Conservation (phyloP, 2,329 filamentous ascomycete genomes). For the Verticillium nonalfalfae region DNA sequence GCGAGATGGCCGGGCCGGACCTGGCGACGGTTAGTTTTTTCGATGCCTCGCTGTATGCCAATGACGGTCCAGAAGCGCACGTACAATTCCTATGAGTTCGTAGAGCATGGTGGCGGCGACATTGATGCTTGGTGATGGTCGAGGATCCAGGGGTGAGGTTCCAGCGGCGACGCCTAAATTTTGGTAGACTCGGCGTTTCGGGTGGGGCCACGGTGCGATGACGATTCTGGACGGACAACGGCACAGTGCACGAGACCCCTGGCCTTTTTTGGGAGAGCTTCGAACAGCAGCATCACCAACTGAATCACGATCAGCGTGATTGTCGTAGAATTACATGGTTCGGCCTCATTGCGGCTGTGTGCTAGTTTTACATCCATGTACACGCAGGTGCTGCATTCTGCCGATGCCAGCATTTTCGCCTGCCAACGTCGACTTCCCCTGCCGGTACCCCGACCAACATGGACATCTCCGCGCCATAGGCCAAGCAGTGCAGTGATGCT, state of each 20-base stretch:
- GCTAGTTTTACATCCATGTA: background rate
- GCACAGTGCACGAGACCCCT: background rate
- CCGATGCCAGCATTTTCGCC: background rate
- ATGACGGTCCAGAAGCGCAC: conserved; percentile 22
- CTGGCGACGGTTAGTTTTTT: conserved; percentile 37
- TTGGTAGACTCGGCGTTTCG: background rate
- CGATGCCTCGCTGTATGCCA: no score
- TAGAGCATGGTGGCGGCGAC: conserved; percentile 70
- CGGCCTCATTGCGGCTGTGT: background rate
- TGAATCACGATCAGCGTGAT: background rate
- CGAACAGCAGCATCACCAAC: background rate
- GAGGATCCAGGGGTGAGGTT: background rate
- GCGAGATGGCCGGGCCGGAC: conserved; percentile 83
- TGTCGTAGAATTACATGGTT: background rate
- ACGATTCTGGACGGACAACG: background rate
- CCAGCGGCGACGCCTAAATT: background rate
- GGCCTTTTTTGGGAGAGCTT: no score
- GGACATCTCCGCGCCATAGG: no score
- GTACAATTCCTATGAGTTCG: conserved; percentile 91
- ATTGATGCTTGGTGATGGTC: conserved; percentile 14
- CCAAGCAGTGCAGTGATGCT: no score
- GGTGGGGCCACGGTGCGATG: background rate
- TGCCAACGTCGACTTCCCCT: background rate
- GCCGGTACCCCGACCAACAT: background rate
- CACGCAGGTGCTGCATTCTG: background rate